phyloP scores from a whole-genome alignment of 1,139 yeast species.

The Hyphopichia khmerensis region DNA sequence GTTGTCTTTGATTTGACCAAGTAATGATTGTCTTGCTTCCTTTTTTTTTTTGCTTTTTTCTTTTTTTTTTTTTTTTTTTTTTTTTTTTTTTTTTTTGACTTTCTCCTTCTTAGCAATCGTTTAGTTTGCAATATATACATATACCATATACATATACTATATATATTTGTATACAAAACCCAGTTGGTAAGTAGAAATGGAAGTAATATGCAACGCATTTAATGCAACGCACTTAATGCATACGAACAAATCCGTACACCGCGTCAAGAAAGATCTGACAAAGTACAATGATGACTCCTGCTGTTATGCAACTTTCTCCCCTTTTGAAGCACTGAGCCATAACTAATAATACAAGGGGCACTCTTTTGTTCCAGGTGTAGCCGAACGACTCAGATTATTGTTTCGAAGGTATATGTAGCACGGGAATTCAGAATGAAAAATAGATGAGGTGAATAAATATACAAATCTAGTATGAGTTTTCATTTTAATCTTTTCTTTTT shows the following conservation, averaged over 20 bases:
- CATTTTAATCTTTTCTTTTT: background rate
- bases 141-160: too few species aligned
- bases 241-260: too few species aligned
- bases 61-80: too few species aligned
- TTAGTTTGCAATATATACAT: too few species aligned
- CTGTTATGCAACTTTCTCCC: too few species aligned
- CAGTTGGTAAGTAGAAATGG: too few species aligned
- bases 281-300: too few species aligned
- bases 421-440: background rate
- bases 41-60: background rate
- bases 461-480: background rate
- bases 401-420: background rate
- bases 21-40: background rate
- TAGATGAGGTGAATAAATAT: background rate
- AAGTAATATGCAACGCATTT: too few species aligned
- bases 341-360: background rate
- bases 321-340: background rate
- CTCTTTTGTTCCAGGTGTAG: background rate
- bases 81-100: too few species aligned
- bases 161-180: too few species aligned
- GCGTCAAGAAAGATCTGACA: background rate
- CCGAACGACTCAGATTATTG: background rate
- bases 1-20: conserved; percentile 44
- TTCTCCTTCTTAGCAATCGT: too few species aligned
- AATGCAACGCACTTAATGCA: too few species aligned